phyloP scores from a whole-genome alignment of 371 early-diverging fungal genomes.

The Apophysomyces sp. region DNA sequence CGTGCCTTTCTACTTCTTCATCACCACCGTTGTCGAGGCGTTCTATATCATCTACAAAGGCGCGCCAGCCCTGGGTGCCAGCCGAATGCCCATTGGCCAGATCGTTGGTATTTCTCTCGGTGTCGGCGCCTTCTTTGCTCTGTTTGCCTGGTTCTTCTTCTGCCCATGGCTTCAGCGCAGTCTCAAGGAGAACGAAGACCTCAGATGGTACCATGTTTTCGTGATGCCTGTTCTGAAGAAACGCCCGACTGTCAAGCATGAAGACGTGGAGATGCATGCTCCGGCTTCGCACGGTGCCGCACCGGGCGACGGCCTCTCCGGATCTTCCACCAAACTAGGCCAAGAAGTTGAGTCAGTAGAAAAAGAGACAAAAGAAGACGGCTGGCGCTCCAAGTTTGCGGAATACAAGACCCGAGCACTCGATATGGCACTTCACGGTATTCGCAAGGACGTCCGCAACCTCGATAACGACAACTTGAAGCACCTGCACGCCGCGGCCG shows the following conservation, averaged over 20 bases:
- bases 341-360: not conserved
- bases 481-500: slow-evolving; percentile 61
- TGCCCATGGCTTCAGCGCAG: slow-evolving; percentile 64
- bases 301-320: not conserved
- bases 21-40: slow-evolving; percentile 69
- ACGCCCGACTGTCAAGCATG: slow-evolving; percentile 33
- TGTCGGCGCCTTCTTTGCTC: slow-evolving; percentile 49
- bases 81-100: slow-evolving; percentile 36
- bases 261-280: slow-evolving; percentile 15
- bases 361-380: slow-evolving; percentile 1
- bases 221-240: slow-evolving; percentile 48
- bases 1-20: slow-evolving; percentile 80
- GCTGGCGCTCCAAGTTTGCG: not conserved
- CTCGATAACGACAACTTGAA: slow-evolving; percentile 46
- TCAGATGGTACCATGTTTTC: slow-evolving; percentile 71
- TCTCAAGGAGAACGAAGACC: slow-evolving; percentile 63
- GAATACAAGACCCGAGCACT: slow-evolving; percentile 15
- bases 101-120: slow-evolving; percentile 66
- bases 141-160: slow-evolving; percentile 61
- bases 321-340: not conserved
- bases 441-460: slow-evolving; percentile 63
- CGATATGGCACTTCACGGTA: slow-evolving; percentile 34
- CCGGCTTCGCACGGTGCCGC: not conserved
- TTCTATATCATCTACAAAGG: slow-evolving; percentile 79
- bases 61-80: slow-evolving; percentile 50